Base-by-base conservation (phyloP, 306 rosid genomes). In the Gynostemma pentaphyllum region DNA sequence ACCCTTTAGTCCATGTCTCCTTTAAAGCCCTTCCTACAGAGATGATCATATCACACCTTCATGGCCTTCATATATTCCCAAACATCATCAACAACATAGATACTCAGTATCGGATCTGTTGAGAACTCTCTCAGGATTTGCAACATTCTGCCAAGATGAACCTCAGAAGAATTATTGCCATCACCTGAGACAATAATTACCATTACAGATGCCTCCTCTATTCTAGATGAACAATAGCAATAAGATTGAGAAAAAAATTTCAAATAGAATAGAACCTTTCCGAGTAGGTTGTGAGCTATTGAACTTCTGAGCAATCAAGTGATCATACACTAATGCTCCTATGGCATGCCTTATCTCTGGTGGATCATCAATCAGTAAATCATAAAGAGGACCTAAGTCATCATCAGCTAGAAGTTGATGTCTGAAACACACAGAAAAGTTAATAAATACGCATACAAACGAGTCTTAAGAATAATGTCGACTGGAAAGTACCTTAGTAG, bases 41-140 rank as follows among this genome's bases (percentile, higher is more conserved):
- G 8, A 16, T 56, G 49, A 40, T 42, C 24, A 40, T 60, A 45
- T 57, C 75, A 62, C 49, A 92, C 98, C 98, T 92, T 92, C 74
- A 84, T 88, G 37, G 96, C 95, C 67, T 81, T 73, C 98, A 92
- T 92, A 82, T 88, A 88, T 64, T 92, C 98, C 98, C 98, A 92
- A 44, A 92, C 96, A 73, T 86, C 98, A 71, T 92, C 98, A 56
- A 92, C 89, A 69, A 92, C 98, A 57, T 92, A 92, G 68, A 77
- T 73, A 68, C 92, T 88, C 75, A 92, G 75, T 70, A 88, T 86
- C 54, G 87, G 95, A 82, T 92, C 95, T 18, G 85, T 82, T 37
- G 98, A 89, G 74, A 92, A 88, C 79, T 92, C 98, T 73, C 88
- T 88, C 66, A 92, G 77, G 73, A 92, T 92, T 71, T 85, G 84